These are phyloP conservation scores for Paspalum vaginatum DNA, from an alignment of 176 grass and related monocot species.

Conservation along the genomic window DNA sequence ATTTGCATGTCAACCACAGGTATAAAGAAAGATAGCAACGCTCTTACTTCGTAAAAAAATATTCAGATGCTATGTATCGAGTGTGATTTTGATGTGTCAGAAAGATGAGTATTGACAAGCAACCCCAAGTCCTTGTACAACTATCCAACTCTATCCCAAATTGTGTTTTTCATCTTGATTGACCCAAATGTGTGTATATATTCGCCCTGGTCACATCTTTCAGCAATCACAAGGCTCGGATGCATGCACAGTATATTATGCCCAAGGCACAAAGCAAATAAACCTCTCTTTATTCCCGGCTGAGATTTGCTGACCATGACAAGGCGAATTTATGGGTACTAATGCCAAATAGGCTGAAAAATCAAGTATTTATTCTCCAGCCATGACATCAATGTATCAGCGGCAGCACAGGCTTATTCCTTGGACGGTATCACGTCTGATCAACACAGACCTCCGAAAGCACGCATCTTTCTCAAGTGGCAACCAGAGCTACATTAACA, in stretches of 20 bases:
- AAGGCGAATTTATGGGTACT: slow-evolving; percentile 4
- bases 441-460: slow-evolving; percentile 17
- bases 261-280: slow-evolving; percentile 27
- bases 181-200: slow-evolving; percentile 19
- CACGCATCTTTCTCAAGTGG: not conserved
- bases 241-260: not conserved
- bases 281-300: slow-evolving; percentile 24
- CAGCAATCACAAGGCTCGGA: not conserved
- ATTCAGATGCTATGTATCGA: slow-evolving; percentile 18
- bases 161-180: not conserved
- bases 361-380: slow-evolving; percentile 31
- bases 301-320: not conserved
- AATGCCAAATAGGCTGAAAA: slow-evolving; percentile 14
- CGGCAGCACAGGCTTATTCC: slow-evolving; percentile 17
- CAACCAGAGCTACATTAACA: not conserved
- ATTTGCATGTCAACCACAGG: not conserved
- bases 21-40: not conserved
- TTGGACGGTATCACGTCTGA: not conserved
- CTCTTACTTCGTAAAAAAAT: not conserved
- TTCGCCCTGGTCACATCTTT: slow-evolving; percentile 13
- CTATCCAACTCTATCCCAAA: slow-evolving; percentile 7
- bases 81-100: slow-evolving; percentile 10
- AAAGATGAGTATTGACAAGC: slow-evolving; percentile 9
- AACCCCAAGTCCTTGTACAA: slow-evolving; percentile 26
- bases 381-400: slow-evolving; percentile 8